phyloP scores from a whole-genome alignment of 2,329 filamentous ascomycete genomes.

The Metarhizium robertsii region DNA sequence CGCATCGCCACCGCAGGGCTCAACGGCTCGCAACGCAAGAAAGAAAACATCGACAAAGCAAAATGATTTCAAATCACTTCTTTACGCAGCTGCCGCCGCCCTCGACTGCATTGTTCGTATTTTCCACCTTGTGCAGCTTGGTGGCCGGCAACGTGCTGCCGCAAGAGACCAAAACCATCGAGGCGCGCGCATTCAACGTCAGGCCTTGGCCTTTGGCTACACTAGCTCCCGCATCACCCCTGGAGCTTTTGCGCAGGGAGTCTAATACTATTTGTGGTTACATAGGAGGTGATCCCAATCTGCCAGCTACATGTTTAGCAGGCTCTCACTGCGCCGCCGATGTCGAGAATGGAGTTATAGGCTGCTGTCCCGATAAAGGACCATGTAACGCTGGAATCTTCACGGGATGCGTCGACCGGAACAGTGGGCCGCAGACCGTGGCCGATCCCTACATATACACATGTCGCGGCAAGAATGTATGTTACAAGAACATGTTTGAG shows the following conservation, averaged over 20 bases:
- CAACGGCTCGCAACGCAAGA: not conserved
- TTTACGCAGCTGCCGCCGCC: conserved; percentile 26
- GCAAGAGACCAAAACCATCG: conserved; percentile 27
- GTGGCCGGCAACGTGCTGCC: conserved; percentile 31
- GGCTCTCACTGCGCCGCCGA: conserved; percentile 52
- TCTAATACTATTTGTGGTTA: conserved; percentile 49
- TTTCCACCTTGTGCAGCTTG: conserved; percentile 22
- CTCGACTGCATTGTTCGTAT: conserved; percentile 22
- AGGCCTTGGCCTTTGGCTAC: conserved; percentile 27
- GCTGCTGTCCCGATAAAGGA: conserved; percentile 44
- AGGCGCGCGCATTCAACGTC: conserved; percentile 25
- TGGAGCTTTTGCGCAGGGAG: conserved; percentile 30
- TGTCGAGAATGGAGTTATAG: conserved; percentile 36
- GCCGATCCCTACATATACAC: conserved; percentile 49
- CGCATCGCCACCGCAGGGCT: not conserved
- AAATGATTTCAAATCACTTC: conserved; percentile 18
- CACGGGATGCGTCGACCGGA: conserved; percentile 46
- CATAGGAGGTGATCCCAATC: conserved; percentile 39
- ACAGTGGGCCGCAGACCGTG: conserved; percentile 38
- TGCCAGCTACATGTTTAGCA: conserved; percentile 47
- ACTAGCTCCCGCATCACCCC: conserved; percentile 26
- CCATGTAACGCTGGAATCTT: conserved; percentile 46
- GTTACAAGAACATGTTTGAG: conserved; percentile 45
- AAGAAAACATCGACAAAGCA: conserved; percentile 6
- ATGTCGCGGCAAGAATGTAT: conserved; percentile 40